phyloP scores from a whole-genome alignment of 441 rosid species.

The Pelargonium australe region DNA sequence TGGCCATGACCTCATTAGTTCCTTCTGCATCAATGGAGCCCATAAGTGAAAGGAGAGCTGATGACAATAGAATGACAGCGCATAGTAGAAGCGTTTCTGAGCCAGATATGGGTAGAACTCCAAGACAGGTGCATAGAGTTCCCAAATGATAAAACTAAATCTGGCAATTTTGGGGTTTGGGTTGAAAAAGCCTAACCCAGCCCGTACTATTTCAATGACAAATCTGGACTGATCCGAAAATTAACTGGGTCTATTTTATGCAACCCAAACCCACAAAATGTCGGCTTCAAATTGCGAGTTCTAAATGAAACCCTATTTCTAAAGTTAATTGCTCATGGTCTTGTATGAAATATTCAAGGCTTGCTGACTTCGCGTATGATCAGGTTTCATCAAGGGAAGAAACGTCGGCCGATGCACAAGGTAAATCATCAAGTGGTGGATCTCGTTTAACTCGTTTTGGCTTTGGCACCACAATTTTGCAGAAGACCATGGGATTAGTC shows the following conservation, averaged over 20 bases:
- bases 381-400: constrained; percentile 54
- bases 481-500: constrained; percentile 82
- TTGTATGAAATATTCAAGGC: constrained; percentile 12
- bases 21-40: constrained; percentile 85
- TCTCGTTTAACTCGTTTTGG: constrained; percentile 80
- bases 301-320: neutral
- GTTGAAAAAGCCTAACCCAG: too few relatives aligned
- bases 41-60: constrained; percentile 53
- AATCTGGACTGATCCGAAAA: too few relatives aligned
- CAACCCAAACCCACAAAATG: too few relatives aligned
- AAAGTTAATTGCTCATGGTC: constrained; percentile 5
- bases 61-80: constrained; percentile 53
- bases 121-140: constrained; percentile 61
- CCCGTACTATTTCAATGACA: too few relatives aligned
- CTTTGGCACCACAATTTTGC: constrained; percentile 68
- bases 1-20: constrained; percentile 73
- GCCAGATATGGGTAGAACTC: constrained; percentile 84
- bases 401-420: constrained; percentile 40
- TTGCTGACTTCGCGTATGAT: constrained; percentile 19
- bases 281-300: too few relatives aligned
- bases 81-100: constrained; percentile 91
- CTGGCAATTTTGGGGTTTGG: too few relatives aligned
- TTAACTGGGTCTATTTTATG: too few relatives aligned
- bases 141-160: neutral
- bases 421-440: constrained; percentile 49